phyloP scores from a whole-genome alignment of 2,329 filamentous ascomycete genomes.

The Conoideocrella luteorostrata region DNA sequence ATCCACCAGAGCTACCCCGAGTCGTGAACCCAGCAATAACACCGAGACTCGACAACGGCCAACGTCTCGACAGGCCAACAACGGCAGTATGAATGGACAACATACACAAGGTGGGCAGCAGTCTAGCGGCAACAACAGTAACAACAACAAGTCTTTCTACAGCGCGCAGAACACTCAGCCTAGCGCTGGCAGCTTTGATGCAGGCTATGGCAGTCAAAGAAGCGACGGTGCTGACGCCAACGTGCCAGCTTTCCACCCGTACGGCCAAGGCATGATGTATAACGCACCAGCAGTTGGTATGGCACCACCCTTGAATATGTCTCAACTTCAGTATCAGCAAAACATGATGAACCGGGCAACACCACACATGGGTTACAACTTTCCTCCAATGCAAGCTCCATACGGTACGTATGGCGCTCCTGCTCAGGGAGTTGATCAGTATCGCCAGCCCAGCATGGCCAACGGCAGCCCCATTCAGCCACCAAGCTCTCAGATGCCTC shows the following conservation, averaged over 20 bases:
- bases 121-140: slow-evolving; percentile 11
- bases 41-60: slow-evolving; percentile 49
- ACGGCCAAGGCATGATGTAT: slow-evolving; percentile 47
- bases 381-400: slow-evolving; percentile 47
- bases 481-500: slow-evolving; percentile 29
- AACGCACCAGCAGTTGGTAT: slow-evolving; percentile 39
- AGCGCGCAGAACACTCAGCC: slow-evolving; percentile 39
- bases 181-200: slow-evolving; percentile 41
- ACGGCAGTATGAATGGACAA: slow-evolving; percentile 29
- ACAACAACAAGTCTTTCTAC: slow-evolving; percentile 44
- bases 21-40: slow-evolving; percentile 37
- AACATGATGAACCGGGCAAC: slow-evolving; percentile 47
- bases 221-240: slow-evolving; percentile 46
- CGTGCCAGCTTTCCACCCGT: slow-evolving; percentile 44
- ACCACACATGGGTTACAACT: slow-evolving; percentile 52
- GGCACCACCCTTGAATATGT: slow-evolving; percentile 39
- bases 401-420: slow-evolving; percentile 46
- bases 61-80: slow-evolving; percentile 46
- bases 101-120: slow-evolving; percentile 31
- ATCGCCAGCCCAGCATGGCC: slow-evolving; percentile 43
- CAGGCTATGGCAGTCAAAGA: slow-evolving; percentile 44
- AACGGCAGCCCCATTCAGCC: slow-evolving; percentile 48
- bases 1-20: slow-evolving; percentile 54
- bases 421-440: slow-evolving; percentile 48
- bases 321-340: slow-evolving; percentile 55